These are phyloP conservation scores for Phytophthora foliorum DNA, from an alignment of 352 stramenopile genomes.

Conservation along the genomic window DNA sequence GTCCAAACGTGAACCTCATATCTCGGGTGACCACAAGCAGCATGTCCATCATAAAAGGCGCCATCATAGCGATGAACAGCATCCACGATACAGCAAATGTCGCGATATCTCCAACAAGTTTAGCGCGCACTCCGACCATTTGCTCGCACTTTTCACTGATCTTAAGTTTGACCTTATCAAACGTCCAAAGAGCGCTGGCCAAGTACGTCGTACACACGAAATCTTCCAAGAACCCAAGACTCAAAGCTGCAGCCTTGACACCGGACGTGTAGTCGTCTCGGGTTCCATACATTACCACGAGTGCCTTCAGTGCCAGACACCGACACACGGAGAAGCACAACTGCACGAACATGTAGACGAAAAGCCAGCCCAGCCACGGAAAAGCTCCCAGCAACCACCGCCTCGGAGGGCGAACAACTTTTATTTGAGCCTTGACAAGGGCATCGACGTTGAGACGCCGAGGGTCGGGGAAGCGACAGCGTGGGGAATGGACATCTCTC, in stretches of 20 bases:
- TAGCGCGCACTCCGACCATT: neutral
- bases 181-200: neutral
- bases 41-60: constrained; percentile 40
- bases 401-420: neutral
- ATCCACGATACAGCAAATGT: constrained; percentile 10
- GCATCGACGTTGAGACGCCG: constrained; percentile 1
- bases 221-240: constrained; percentile 16
- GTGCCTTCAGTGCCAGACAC: constrained; percentile 1
- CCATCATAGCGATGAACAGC: constrained; percentile 29
- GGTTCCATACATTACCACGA: constrained; percentile 9
- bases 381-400: neutral
- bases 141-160: neutral
- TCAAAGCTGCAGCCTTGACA: constrained; percentile 3
- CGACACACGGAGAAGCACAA: constrained; percentile 14
- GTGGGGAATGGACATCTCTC: constrained; percentile 2
- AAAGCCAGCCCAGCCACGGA: constrained; percentile 13
- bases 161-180: constrained; percentile 1
- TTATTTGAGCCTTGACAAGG: neutral
- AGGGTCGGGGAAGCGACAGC: constrained; percentile 6
- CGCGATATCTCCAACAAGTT: neutral
- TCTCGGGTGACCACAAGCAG: constrained; percentile 42
- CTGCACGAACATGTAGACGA: constrained; percentile 12
- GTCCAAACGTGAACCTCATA: constrained; percentile 49
- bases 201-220: constrained; percentile 17
- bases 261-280: neutral